Base-by-base conservation (phyloP, 164 flowering plant species). In the Vitis cinerea region DNA sequence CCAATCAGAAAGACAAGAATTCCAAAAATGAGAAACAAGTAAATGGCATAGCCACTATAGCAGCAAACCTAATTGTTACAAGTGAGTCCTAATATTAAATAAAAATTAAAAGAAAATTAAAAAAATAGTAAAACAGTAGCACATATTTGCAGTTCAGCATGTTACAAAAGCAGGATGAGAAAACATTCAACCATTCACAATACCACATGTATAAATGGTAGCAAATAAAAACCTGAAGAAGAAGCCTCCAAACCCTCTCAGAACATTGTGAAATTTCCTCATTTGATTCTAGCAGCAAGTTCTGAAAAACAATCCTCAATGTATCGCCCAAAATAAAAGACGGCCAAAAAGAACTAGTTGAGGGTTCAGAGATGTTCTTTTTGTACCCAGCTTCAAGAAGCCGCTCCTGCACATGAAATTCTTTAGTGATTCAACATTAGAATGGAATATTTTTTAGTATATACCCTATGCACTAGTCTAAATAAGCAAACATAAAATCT, bases 221-320 rank as follows among this genome's bases (percentile, higher is more conserved):
- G 30, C 15, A 58, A 59, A 70, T 44, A 63, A 30, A 68, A 70
- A 94, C 98, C 96, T 89, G 90, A 67, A 92, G 84, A 74, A 96
- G 85, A 30, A 93, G 87, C 80, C 84, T 87, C 99, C 99, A 96
- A 58, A 96, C 98, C 71, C 97, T 90, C 76, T 90, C 97, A 0
- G 98, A 89, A 74, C 99, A 89, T 69, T 77, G 79, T 72, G 93
- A 66, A 73, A 90, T 88, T 64, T 85, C 97, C 17, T 86, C 90
- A 81, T 87, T 89, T 77, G 98, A 84, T 74, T 96, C 99, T 61
- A 91, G 81, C 54, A 96, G 90, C 81, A 93, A 77, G 76, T 93
- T 96, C 76, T 96, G 99, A 67, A 88, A 96, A 71, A 93, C 98
- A 73, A 96, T 90, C 70, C 97, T 73, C 50, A 96, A 87, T n/a